These are phyloP conservation scores for Metarhizium sp. DNA, from an alignment of 2,329 filamentous ascomycete genomes.

Conservation along the genomic window DNA sequence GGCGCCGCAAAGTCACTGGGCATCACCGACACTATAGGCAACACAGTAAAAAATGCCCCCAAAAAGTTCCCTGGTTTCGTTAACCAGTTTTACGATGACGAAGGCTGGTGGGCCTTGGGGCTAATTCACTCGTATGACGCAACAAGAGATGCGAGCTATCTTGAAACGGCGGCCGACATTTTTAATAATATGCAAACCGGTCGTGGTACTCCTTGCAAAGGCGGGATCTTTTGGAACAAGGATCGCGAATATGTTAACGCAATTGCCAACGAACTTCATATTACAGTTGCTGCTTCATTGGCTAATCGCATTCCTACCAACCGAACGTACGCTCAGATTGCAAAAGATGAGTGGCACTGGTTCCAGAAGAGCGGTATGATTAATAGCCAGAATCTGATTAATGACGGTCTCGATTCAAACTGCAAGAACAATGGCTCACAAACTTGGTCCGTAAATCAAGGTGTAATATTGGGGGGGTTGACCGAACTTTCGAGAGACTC, in stretches of 20 bases:
- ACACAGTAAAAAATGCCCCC: conserved; percentile 37
- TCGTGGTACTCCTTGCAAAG: conserved; percentile 35
- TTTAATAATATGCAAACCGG: conserved; percentile 47
- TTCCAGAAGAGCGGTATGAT: conserved; percentile 42
- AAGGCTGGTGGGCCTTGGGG: conserved; percentile 53
- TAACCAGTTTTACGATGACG: conserved; percentile 49
- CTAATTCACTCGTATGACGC: conserved; percentile 48
- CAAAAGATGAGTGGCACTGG: conserved; percentile 42
- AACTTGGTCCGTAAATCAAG: conserved; percentile 49
- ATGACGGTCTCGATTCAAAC: conserved; percentile 38
- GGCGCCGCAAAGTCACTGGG: conserved; percentile 24
- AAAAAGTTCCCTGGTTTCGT: conserved; percentile 31
- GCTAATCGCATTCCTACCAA: conserved; percentile 39
- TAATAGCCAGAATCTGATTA: conserved; percentile 39
- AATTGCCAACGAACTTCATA: conserved; percentile 48
- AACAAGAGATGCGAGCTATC: conserved; percentile 39
- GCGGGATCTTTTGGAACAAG: conserved; percentile 49
- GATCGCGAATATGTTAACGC: conserved; percentile 40
- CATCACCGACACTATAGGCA: conserved; percentile 29
- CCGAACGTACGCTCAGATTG: conserved; percentile 34
- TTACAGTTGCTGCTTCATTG: conserved; percentile 43
- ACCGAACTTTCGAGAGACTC: conserved; percentile 40
- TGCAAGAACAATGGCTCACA: conserved; percentile 45
- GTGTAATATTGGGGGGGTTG: conserved; percentile 44
- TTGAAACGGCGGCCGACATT: conserved; percentile 41